phyloP scores from a whole-genome alignment of 2,329 filamentous ascomycete species.

The Grosmannia penicillata region DNA sequence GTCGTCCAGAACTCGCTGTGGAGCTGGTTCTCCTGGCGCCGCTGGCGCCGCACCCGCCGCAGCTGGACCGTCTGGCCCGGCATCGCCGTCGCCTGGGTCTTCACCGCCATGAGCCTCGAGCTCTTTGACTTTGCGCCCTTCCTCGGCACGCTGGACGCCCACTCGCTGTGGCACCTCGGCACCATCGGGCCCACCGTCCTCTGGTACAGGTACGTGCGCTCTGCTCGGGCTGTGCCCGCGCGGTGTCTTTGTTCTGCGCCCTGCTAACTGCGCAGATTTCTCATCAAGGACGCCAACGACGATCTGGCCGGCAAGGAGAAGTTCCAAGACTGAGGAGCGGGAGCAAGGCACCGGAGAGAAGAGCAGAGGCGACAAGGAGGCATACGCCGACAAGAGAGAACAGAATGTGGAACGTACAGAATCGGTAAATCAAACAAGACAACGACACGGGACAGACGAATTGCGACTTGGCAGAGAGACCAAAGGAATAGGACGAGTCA shows the following conservation, averaged over 20 bases:
- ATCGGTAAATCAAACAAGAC: no score
- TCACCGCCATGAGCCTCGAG: conserved; percentile 90
- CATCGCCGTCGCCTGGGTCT: conserved; percentile 80
- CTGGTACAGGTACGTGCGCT: conserved; percentile 76
- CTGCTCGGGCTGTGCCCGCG: no score
- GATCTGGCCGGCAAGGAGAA: conserved; percentile 57
- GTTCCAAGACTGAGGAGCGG: conserved; percentile 43
- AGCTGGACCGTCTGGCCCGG: conserved; percentile 83
- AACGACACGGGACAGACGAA: no score
- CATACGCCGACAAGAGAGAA: no score
- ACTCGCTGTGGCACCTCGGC: conserved; percentile 89
- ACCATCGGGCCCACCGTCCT: conserved; percentile 77
- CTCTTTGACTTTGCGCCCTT: conserved; percentile 85
- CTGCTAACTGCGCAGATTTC: conserved; percentile 44
- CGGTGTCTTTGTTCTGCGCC: conserved; percentile 3
- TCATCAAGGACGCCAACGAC: conserved; percentile 72
- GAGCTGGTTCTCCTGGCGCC: conserved; percentile 65
- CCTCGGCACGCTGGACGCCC: conserved; percentile 73
- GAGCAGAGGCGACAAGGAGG: no score
- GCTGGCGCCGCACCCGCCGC: conserved; percentile 56
- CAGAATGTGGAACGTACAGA: no score
- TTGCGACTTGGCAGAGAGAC: no score
- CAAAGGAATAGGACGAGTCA: no score
- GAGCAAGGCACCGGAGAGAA: no score
- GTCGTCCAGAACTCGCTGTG: conserved; percentile 70